Evolutionary conservation across 108 stramenopile genomes (phyloP), one percentile per base, ranked within the genome.

Genomic region (Cyclotella kingstonii): DNA sequence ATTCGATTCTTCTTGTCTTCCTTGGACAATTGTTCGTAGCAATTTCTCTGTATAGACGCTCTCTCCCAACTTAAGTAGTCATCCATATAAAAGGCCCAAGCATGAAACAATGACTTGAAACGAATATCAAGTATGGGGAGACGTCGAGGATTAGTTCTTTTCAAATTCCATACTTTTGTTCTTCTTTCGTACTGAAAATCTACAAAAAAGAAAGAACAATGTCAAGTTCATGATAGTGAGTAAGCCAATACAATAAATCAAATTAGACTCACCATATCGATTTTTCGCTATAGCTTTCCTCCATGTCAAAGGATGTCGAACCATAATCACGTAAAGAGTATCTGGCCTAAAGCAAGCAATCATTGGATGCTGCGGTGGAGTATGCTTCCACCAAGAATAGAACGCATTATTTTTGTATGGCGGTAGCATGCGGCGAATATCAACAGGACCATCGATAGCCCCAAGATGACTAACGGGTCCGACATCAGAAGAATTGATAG

Each of bases 281-380:
- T 40, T 45, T n/a, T 60, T 45, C 45, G 2, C n/a, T 3, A 54
- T 48, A 49, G 46, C 48, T 42, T 57, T 33, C 40, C 48, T 49
- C 66, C 54, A 67, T 2, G 42, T 21, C 33, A 31, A n/a, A 5
- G 54, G 66, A 57, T 67, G 66, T 6, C 54, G 31, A 10, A 67
- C 46, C 54, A 65, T 53, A 31, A 65, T 47, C 4, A 65, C 51
- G 31, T 65, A 65, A 0, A 65, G 46, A 7, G 64, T 65, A 30
- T 65, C 64, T 10, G 41, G 31, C 33, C 64, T 31, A 31, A 65
- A 65, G 17, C 64, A 65, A 23, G 53, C 49, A 3, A 65, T 34
- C 51, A 65, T 53, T 22, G 64, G 64, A 65, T 65, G 64, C 30
- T 65, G 64, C 14, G 64, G 52, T 17, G 64, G 64, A 7, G 52